These are phyloP conservation scores for Hypoxylon sp. DNA, from an alignment of 2,329 filamentous ascomycete genomes.

Conservation along the genomic window DNA sequence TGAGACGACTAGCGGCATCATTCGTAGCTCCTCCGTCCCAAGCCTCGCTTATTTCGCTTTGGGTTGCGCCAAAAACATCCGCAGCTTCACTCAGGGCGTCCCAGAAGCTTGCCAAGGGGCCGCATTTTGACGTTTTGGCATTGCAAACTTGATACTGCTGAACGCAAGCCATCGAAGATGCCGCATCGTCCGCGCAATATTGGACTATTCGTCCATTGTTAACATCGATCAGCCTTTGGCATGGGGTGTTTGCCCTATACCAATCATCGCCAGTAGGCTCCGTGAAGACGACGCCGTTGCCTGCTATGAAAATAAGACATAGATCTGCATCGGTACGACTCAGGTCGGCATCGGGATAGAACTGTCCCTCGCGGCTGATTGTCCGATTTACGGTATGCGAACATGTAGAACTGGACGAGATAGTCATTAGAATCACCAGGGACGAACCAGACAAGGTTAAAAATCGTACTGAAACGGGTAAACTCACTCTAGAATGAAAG, in stretches of 20 bases:
- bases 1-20: background rate
- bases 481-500: background rate
- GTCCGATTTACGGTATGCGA: background rate
- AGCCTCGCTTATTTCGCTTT: background rate
- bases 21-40: background rate
- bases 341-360: slow-evolving; percentile 3
- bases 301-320: slow-evolving; percentile 21
- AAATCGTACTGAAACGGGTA: too few relatives aligned
- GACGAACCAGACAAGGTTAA: too few relatives aligned
- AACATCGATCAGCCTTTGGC: background rate
- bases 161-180: slow-evolving; percentile 28
- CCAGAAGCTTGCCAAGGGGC: slow-evolving; percentile 8
- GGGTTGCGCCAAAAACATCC: slow-evolving; percentile 21
- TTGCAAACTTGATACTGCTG: slow-evolving; percentile 31
- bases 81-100: slow-evolving; percentile 20
- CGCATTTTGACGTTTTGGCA: slow-evolving; percentile 21
- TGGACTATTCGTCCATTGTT: background rate
- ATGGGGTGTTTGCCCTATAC: slow-evolving; percentile 20
- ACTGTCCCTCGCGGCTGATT: background rate
- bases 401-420: background rate
- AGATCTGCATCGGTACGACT: slow-evolving; percentile 3
- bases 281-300: slow-evolving; percentile 23
- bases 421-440: too few relatives aligned
- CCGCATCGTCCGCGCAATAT: slow-evolving; percentile 17
- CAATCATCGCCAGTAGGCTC: slow-evolving; percentile 23